Evolutionary conservation across 75 land plant genomes (phyloP), one percentile per base, ranked within the genome.

Genomic region (Selaginella tamariscina): DNA sequence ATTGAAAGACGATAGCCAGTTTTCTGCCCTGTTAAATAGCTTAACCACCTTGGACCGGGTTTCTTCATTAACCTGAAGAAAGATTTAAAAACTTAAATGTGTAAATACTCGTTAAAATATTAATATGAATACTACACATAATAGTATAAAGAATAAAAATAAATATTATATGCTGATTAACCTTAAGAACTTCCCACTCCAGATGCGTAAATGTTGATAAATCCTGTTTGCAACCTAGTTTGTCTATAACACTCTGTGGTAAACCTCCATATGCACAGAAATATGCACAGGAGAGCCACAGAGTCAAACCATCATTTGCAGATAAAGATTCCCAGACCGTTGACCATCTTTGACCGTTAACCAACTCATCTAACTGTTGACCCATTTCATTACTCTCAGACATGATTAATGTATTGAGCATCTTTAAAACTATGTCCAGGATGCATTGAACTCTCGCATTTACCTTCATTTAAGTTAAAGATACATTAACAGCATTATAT

Each of bases 271-370:
- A 85, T 0, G 84, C 71, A 23, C 76, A 33, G 29, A 87, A 66
- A 62, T 86, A 89, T 2, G 84, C 72, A 71, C 88, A 83, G 60
- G 70, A 85, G 57, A 87, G 77, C 91, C 88, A 82, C 66, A 93
- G 80, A 49, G 83, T 74, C 67, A 84, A 86, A 49, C 59, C 67
- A 64, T 93, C 98, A 56, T 68, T 30, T 13, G 73, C 27, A 33
- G 66, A 74, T 60, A 93, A 68, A 67, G 67, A 84, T 33, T 72
- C 9, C 31, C 78, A 56, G 11, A 89, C 49, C 31, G 75, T 73
- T 9, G 76, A 21, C 24, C 62, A 69, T n/a, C 49, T 56, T 30
- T 18, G 31, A 31, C n/a, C 29, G 31, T 71, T 22, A 24, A 60
- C 55, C 23, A 88, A 75, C 20, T 70, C 66, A 49, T 66, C 71